phyloP scores from a whole-genome alignment of 192 early-diverging fungal species.

The Chytriomyces sp. region DNA sequence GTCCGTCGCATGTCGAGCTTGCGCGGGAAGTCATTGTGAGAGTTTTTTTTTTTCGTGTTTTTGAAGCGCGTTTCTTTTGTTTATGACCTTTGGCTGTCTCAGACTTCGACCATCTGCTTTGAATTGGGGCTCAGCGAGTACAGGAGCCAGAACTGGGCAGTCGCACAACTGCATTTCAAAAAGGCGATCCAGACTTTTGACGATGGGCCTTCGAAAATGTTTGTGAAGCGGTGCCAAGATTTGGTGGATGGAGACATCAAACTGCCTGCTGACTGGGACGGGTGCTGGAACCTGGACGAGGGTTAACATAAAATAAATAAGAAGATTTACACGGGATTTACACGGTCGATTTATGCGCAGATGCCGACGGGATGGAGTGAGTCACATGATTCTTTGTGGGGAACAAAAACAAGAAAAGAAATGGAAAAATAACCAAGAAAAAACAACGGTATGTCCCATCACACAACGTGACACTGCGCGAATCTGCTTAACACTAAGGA shows the following conservation, averaged over 20 bases:
- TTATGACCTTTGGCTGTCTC: neutral
- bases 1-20: conserved; percentile 18
- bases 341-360: too few relatives aligned
- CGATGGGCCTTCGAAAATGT: conserved; percentile 46
- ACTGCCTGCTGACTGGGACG: conserved; percentile 50
- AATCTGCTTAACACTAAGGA: neutral
- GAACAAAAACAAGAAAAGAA: too few relatives aligned
- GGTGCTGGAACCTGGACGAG: conserved; percentile 37
- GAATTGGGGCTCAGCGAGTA: conserved; percentile 60
- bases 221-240: conserved; percentile 47
- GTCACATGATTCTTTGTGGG: too few relatives aligned
- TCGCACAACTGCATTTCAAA: conserved; percentile 54
- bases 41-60: neutral
- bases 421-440: neutral
- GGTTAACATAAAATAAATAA: too few relatives aligned
- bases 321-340: too few relatives aligned
- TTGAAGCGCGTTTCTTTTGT: neutral
- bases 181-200: conserved; percentile 54
- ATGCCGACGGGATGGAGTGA: too few relatives aligned
- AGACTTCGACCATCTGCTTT: conserved; percentile 55
- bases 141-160: conserved; percentile 47
- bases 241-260: conserved; percentile 49
- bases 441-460: neutral
- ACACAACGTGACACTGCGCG: neutral
- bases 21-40: conserved; percentile 44